Percentiles rank a stretch among this genome's conserved stretches.
Evolutionary conservation across 768 basidiomycete genomes (phyloP).

Genomic region (Lyophyllum atratum): DNA sequence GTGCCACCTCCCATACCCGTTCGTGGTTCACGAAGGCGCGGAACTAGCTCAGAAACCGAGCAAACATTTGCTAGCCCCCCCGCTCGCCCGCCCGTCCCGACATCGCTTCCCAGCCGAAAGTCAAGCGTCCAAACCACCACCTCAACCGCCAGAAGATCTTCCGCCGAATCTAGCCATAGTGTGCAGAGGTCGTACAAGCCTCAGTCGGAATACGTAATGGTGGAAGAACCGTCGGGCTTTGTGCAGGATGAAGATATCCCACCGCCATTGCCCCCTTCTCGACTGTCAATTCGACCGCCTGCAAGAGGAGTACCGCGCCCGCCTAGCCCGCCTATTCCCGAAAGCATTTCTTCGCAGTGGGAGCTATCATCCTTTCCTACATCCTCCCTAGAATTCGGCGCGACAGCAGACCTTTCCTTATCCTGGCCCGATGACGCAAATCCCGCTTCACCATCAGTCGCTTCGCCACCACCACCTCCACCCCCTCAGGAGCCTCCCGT

Average conservation of each 20-base stretch:
- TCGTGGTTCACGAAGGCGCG: slow-evolving; percentile 31
- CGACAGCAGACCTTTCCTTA: slow-evolving; percentile 48
- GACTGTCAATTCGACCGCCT: slow-evolving; percentile 43
- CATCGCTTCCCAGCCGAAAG: slow-evolving; percentile 37
- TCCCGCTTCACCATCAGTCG: slow-evolving; percentile 27
- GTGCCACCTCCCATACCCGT: slow-evolving; percentile 58
- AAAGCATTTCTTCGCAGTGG: slow-evolving; percentile 56
- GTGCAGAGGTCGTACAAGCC: slow-evolving; percentile 26
- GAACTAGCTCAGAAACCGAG: slow-evolving; percentile 20
- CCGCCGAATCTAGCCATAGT: slow-evolving; percentile 29
- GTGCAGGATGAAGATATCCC: slow-evolving; percentile 38
- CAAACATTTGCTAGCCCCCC: slow-evolving; percentile 33
- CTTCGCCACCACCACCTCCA: slow-evolving; percentile 19
- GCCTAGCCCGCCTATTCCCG: slow-evolving; percentile 27
- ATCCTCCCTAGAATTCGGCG: slow-evolving; percentile 53
- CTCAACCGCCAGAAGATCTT: slow-evolving; percentile 37
- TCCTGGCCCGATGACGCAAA: slow-evolving; percentile 67
- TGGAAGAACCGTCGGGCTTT: slow-evolving; percentile 48
- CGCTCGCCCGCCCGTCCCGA: slow-evolving; percentile 52
- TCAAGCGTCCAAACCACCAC: slow-evolving; percentile 36
- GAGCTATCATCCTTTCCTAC: slow-evolving; percentile 65
- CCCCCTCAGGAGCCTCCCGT: slow-evolving; percentile 16
- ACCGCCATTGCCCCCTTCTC: slow-evolving; percentile 49
- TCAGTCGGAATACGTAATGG: slow-evolving; percentile 63
- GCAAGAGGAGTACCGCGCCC: slow-evolving; percentile 33